Conservation (phyloP, 2,329 filamentous ascomycete species). For the Penicillium brevicompactum region DNA sequence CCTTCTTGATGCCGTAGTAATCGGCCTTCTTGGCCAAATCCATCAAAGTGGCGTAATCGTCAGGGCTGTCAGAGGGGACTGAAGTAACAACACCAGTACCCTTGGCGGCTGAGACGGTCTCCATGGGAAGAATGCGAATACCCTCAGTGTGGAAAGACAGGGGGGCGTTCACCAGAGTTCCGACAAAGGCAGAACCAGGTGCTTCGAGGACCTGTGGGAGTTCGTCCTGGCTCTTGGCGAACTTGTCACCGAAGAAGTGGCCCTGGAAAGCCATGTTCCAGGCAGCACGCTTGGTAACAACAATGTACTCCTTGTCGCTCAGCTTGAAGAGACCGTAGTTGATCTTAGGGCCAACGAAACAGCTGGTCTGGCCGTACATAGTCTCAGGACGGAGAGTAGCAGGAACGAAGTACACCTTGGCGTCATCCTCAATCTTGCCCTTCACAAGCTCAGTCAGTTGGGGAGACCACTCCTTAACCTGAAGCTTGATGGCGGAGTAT, state of each 20-base stretch:
- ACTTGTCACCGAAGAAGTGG: constrained; percentile 65
- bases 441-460: constrained; percentile 71
- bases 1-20: constrained; percentile 93
- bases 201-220: constrained; percentile 75
- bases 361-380: constrained; percentile 97
- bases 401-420: constrained; percentile 84
- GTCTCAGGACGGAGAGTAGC: constrained; percentile 94
- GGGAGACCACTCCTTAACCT: constrained; percentile 85
- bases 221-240: constrained; percentile 65
- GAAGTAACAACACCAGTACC: constrained; percentile 96
- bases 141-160: constrained; percentile 81
- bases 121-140: constrained; percentile 92
- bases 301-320: constrained; percentile 75
- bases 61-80: constrained; percentile 92
- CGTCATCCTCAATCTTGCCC: constrained; percentile 75
- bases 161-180: constrained; percentile 86
- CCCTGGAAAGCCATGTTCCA: constrained; percentile 97
- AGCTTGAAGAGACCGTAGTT: constrained; percentile 86
- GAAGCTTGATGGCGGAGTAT: constrained; percentile 89
- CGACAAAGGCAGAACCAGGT: constrained; percentile 76
- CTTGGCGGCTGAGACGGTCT: constrained; percentile 86
- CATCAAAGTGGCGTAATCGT: constrained; percentile 86
- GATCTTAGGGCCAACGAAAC: constrained; percentile 90
- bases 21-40: constrained; percentile 94
- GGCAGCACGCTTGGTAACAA: constrained; percentile 79